Evolutionary conservation across 306 rosid species (phyloP).

Genomic region (Cucumis cinereus): DNA sequence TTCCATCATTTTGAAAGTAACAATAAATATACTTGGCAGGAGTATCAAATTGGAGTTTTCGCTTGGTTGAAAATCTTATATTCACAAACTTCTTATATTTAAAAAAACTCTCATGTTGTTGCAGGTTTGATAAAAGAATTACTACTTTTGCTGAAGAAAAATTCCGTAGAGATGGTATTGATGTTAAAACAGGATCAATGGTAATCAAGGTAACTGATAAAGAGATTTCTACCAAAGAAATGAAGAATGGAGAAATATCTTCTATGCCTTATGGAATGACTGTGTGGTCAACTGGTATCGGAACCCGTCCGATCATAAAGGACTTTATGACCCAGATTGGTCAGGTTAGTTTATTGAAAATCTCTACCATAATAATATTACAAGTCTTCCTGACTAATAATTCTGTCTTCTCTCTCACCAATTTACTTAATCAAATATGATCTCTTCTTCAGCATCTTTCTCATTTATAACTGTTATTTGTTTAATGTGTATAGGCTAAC

Average conservation of each 20-base stretch:
- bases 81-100: neutral
- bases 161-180: slow-evolving; percentile 72
- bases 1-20: neutral
- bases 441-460: neutral
- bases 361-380: slow-evolving; percentile 3
- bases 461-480: neutral
- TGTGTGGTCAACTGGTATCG: slow-evolving; percentile 96
- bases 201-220: slow-evolving; percentile 75
- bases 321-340: slow-evolving; percentile 84
- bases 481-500: slow-evolving; percentile 41
- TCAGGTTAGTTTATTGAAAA: slow-evolving; percentile 52
- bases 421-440: neutral
- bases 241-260: slow-evolving; percentile 60
- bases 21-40: neutral
- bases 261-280: slow-evolving; percentile 84
- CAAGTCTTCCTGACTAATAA: neutral
- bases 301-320: slow-evolving; percentile 74
- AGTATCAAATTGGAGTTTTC: neutral
- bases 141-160: slow-evolving; percentile 85
- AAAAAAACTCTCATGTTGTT: slow-evolving; percentile 7
- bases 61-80: neutral
- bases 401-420: neutral
- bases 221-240: slow-evolving; percentile 67
- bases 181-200: slow-evolving; percentile 92
- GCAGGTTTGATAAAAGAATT: slow-evolving; percentile 94